phyloP scores from a whole-genome alignment of 2,329 filamentous ascomycete genomes.

The Thielaviopsis ethacetica region DNA sequence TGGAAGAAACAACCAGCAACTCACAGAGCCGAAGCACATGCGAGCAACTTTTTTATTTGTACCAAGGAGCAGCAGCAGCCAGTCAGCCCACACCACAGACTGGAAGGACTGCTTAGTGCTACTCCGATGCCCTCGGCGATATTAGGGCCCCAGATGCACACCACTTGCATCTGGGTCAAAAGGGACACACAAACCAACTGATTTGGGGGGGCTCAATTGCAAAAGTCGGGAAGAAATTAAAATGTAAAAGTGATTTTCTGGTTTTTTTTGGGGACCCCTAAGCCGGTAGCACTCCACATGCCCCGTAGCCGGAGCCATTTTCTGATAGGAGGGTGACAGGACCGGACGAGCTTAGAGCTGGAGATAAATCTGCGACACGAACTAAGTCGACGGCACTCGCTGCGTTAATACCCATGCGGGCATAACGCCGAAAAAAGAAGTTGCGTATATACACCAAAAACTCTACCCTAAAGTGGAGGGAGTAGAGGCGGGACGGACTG shows the following conservation, averaged over 20 bases:
- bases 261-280: background rate
- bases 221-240: too few relatives aligned
- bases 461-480: slow-evolving; percentile 16
- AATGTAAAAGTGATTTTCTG: too few relatives aligned
- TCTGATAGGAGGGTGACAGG: background rate
- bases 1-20: background rate
- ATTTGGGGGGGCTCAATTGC: background rate
- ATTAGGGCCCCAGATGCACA: background rate
- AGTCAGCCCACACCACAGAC: background rate
- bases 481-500: slow-evolving; percentile 34
- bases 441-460: background rate
- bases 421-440: too few relatives aligned
- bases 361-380: too few relatives aligned
- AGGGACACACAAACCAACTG: background rate
- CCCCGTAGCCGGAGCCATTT: background rate
- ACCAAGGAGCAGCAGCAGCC: too few relatives aligned
- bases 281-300: background rate
- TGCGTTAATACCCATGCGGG: too few relatives aligned
- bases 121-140: background rate
- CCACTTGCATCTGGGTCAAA: background rate
- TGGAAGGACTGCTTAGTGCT: background rate
- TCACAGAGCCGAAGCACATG: background rate
- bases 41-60: background rate
- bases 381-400: too few relatives aligned
- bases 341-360: background rate